These are phyloP conservation scores for Macrophomina phaseolina DNA, from an alignment of 2,329 filamentous ascomycete genomes.

Conservation along the genomic window DNA sequence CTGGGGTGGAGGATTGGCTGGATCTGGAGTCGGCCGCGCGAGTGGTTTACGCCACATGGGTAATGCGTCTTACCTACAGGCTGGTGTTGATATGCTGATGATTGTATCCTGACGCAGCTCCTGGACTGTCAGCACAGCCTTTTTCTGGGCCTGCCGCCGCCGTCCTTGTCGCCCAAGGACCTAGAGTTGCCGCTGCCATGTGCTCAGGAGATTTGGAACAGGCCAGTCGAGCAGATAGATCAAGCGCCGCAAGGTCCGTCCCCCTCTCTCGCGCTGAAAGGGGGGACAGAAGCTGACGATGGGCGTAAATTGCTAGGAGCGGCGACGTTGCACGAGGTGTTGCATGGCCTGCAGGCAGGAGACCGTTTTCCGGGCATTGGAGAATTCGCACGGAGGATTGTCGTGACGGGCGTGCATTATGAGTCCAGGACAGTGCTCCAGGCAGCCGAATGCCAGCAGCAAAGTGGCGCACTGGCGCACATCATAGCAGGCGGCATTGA, in stretches of 20 bases:
- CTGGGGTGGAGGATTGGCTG: background rate
- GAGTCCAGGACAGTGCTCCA: conserved; percentile 9
- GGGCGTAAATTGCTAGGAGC: background rate
- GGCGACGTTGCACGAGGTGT: background rate
- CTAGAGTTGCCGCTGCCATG: conserved; percentile 5
- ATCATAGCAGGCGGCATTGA: background rate
- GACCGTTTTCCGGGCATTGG: background rate
- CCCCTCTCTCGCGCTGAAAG: background rate
- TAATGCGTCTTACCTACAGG: background rate
- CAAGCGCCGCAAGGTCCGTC: conserved; percentile 1
- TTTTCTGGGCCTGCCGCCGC: background rate
- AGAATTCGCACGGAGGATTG: conserved; percentile 6
- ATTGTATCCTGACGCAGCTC: background rate
- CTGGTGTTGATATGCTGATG: background rate
- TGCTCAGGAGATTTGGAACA: background rate
- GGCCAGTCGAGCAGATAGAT: conserved; percentile 1
- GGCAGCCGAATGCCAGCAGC: conserved; percentile 13
- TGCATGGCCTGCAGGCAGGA: background rate
- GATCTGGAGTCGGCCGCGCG: background rate
- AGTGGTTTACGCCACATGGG: conserved; percentile 14
- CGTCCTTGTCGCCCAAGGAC: background rate
- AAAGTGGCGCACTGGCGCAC: background rate
- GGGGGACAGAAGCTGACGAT: background rate
- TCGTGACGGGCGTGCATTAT: background rate
- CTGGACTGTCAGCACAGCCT: background rate